Evolutionary conservation across 805 yeast species (phyloP).

Genomic region (Zygosaccharomyces rouxii): DNA sequence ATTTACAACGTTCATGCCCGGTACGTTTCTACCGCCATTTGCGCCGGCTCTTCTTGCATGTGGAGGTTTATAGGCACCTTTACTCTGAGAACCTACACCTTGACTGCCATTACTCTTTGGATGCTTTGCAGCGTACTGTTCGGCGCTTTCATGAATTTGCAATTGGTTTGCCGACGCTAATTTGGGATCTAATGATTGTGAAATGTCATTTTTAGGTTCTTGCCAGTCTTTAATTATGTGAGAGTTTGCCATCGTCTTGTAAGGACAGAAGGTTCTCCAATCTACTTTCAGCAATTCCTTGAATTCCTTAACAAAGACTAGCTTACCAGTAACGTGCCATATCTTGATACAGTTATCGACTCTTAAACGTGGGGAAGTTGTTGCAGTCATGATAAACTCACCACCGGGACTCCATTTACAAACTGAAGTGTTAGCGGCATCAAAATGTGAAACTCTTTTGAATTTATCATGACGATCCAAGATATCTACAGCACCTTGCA

Average conservation of each 20-base stretch:
- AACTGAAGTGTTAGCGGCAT: conserved; percentile 92
- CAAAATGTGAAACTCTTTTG: conserved; percentile 70
- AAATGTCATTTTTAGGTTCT: conserved; percentile 28
- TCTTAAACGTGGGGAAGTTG: conserved; percentile 93
- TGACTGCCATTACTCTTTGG: conserved; percentile 31
- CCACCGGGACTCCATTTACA: conserved; percentile 99
- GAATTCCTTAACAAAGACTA: conserved; percentile 73
- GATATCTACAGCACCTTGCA: conserved; percentile 94
- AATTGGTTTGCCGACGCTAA: conserved; percentile 43
- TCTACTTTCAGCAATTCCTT: conserved; percentile 73
- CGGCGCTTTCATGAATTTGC: conserved; percentile 66
- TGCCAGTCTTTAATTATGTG: conserved; percentile 34
- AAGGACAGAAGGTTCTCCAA: conserved; percentile 62
- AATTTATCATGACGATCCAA: conserved; percentile 88
- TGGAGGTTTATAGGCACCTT: conserved; percentile 96
- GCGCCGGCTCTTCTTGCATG: conserved; percentile 67
- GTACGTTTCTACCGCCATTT: conserved; percentile 26
- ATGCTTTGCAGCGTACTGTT: conserved; percentile 43
- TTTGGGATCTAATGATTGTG: conserved; percentile 50
- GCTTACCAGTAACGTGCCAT: conserved; percentile 87
- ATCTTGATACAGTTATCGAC: conserved; percentile 93
- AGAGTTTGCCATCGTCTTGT: conserved; percentile 26
- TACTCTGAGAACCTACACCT: conserved; percentile 36
- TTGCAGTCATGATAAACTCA: conserved; percentile 85
- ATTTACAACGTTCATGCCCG: conserved; percentile 26